Base-by-base conservation (phyloP, 2,329 filamentous ascomycete species). In the Pseudogymnoascus sp. region DNA sequence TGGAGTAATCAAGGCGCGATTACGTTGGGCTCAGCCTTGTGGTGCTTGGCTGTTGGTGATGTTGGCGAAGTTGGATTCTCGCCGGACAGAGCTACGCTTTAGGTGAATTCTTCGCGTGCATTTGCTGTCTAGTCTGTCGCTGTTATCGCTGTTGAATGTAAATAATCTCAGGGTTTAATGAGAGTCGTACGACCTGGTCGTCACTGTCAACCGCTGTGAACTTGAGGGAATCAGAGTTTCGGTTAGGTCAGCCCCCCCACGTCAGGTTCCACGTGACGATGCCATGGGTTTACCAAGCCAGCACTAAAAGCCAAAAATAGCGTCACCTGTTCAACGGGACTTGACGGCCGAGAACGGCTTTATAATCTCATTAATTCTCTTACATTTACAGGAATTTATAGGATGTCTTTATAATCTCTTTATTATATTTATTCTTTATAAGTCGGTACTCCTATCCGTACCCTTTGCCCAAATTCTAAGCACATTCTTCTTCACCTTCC, bases 401-500 rank as follows among this genome's bases (percentile, higher is more conserved):
- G 4, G 50, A 56, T 56, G 26, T n/a, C 26, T 56, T 56, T 56
- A 33, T 56, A 56, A 56, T 56, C 10, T 56, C 50, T 56, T 56
- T 33, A 16, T 19, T 33, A 33, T 56, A 33, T 53, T 53, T 50
- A 6, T 29, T 61, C 7, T 40, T 37, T 63, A 59, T 60, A 63
- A 37, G 26, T 38, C 47, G 29, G 62, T 61, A 64, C 62, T 72
- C 62, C 70, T 68, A 65, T 76, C 73, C 13, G 72, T 75, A 42
- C 82, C 82, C 72, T 84, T 90, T 2, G 89, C 90, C 93, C 93
- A 96, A 69, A 91, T 88, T 65, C 95, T 80, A 63, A 99, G 76
- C 6, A 96, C 85, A 71, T 96, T 97, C 85, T 99, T 99, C 82
- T 91, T 88, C 65, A 97, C 82, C 82, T 99, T 99, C 2, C 95